Conservation (phyloP, 352 stramenopile species). For the Pythium insidiosum region DNA sequence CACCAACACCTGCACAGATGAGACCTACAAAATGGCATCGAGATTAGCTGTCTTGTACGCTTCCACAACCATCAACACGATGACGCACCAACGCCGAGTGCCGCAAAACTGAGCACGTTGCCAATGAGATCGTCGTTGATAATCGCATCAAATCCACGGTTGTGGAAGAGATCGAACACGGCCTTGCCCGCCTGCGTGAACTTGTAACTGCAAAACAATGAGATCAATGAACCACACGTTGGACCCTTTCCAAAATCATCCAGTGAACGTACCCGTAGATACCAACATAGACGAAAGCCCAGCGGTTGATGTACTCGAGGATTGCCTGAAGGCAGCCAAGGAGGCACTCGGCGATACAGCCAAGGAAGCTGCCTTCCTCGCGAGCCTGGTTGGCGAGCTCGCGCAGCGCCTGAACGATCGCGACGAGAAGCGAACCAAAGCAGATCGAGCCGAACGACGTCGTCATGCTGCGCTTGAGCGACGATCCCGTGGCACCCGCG, state of each 20-base stretch:
- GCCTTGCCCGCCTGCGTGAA: slow-evolving; percentile 91
- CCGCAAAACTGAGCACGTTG: slow-evolving; percentile 86
- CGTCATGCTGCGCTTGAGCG: slow-evolving; percentile 79
- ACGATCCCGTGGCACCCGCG: slow-evolving; percentile 70
- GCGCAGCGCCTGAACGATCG: slow-evolving; percentile 87
- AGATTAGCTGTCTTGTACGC: neutral
- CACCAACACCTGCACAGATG: slow-evolving; percentile 57
- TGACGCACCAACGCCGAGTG: slow-evolving; percentile 87
- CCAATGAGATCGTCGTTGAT: slow-evolving; percentile 95
- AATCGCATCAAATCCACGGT: slow-evolving; percentile 92
- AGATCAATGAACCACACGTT: no score
- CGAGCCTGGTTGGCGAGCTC: slow-evolving; percentile 63
- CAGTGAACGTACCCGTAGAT: no score
- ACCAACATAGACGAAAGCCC: slow-evolving; percentile 93
- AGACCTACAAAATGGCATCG: no score
- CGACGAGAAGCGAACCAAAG: slow-evolving; percentile 91
- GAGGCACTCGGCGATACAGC: slow-evolving; percentile 80
- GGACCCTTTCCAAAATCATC: no score
- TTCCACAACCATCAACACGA: slow-evolving; percentile 15
- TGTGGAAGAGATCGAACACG: slow-evolving; percentile 90
- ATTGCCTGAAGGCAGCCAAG: slow-evolving; percentile 75
- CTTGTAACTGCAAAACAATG: no score
- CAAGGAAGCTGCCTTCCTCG: slow-evolving; percentile 58
- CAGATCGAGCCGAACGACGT: slow-evolving; percentile 95
- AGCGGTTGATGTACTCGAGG: slow-evolving; percentile 91